A percentile compares a stretch with the other conserved stretches of the same genome.
phyloP scores from a whole-genome alignment of 2,329 filamentous ascomycete species.

The Dryadomyces quercus-mongolicae region DNA sequence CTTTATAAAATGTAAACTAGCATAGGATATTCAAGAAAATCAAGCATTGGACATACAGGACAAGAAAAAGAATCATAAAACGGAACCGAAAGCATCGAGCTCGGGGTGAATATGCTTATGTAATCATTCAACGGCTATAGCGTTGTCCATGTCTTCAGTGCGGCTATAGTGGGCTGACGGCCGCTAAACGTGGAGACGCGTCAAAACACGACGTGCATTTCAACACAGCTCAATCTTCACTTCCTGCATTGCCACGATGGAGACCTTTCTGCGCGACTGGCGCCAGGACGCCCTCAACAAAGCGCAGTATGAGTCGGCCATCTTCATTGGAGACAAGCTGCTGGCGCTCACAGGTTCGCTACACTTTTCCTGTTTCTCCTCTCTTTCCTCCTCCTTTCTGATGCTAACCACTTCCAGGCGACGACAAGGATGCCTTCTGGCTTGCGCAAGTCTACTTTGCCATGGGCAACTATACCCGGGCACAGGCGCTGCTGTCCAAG shows the following conservation, averaged over 20 bases:
- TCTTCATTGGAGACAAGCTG: conserved; percentile 95
- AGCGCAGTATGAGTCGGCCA: conserved; percentile 90
- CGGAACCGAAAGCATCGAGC: no score
- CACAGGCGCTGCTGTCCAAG: conserved; percentile 72
- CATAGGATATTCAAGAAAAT: background rate
- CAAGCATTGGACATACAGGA: background rate
- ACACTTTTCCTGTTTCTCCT: background rate
- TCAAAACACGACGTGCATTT: background rate
- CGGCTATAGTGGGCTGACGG: no score
- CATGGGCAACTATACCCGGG: conserved; percentile 87
- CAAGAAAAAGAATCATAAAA: no score
- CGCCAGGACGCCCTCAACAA: conserved; percentile 90
- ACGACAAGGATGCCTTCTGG: conserved; percentile 92
- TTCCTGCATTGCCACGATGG: conserved; percentile 43
- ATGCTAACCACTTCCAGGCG: conserved; percentile 41
- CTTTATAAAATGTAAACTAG: background rate
- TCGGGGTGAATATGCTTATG: no score
- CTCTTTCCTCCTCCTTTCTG: conserved; percentile 6
- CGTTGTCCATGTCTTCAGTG: no score
- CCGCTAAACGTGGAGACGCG: background rate
- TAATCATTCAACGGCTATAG: no score
- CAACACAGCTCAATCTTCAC: background rate
- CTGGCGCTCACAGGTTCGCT: conserved; percentile 78
- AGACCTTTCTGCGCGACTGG: conserved; percentile 88
- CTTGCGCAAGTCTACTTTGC: conserved; percentile 97